Base-by-base conservation (phyloP, 1,139 yeast species). In the Pneumocystis sp. region DNA sequence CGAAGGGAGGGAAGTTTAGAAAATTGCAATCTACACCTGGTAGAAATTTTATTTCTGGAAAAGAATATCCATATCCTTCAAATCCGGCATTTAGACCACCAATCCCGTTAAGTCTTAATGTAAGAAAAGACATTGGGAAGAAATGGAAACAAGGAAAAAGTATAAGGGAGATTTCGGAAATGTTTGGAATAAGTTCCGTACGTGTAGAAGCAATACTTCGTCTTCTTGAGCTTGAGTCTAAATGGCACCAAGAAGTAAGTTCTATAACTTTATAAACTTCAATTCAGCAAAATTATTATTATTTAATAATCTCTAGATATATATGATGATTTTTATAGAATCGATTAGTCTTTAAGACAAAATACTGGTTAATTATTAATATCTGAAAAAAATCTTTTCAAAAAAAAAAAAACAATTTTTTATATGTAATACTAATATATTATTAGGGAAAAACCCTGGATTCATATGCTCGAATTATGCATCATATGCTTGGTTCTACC, bases 151-250 rank as follows among this genome's bases (percentile, higher is more conserved):
- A 39, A 42, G 61, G 61, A 15, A 42, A 59, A 59, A 42, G n/a
- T 42, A 12, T 59, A 39, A 39, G 19, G 17, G 44, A 39, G 19
- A 42, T 59, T 25, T 39, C 45, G 2, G 45, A 59, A 21, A 59
- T 39, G 45, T 59, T 59, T 59, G 34, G 61, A 21, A 42, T 59
- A 39, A 59, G 61, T 21, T 12, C 31, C 25, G 4, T 21, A 31
- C 44, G 61, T 39, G 61, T 59, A 12, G 40, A 39, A 39, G 61
- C 61, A 10, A 7, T 59, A 5, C 45, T 59, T 59, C 61, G 61
- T 59, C 61, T 59, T 59, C 19, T 25, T 25, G n/a, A 25, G 4
- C n/a, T 50, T 50, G 57, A 50, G 25, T 50, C 57, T 50, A 50
- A 50, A 50, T 50, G 57, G 57, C 17, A 5, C 12, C 57, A 12